Evolutionary conservation across 495 filamentous ascomycete genomes (phyloP), one percentile per base, ranked within the genome.

Genomic region (Aspergillus hancockii): DNA sequence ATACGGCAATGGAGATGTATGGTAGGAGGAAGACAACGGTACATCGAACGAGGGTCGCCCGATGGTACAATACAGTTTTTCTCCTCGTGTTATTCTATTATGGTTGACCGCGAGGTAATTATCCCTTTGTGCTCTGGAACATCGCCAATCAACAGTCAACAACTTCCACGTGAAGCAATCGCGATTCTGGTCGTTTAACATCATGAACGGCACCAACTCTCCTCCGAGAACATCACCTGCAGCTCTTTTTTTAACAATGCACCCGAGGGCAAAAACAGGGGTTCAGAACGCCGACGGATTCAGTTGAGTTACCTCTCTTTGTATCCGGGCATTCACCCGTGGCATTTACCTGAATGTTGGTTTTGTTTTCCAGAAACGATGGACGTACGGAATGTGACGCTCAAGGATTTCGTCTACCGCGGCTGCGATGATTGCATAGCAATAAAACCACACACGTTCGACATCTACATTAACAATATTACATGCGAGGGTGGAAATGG

Each of bases 1-100:
- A 55, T 61, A 83, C 53, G 82, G 82, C 30, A 82, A 82, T 57
- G 81, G 83, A 3, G 83, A 80, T 36, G 79, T 75, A 8, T 78
- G 51, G 80, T 85, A 63, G 56, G 80, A 55, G 67, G 81, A 58
- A 71, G 81, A 71, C 19, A 45, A 60, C 12, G 43, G 43, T 10
- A 47, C 43, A 21, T 21, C 43, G 10, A 47, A 19, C 8, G 4
- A 28, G 4, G 57, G 43, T 10, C 43, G n/a, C 4, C 43, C 43
- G 3, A 47, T 47, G 19, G 43, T 47, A 12, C 10, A 23, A 18
- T 6, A 1, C n/a, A 9, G 3, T 1, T 0, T 19, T 21, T 4
- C 3, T 10, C 4, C n/a, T 8, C n/a, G n/a, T 47, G 43, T 28
- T 28, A 23, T 13, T 47, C 18, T n/a, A n/a, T 22, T 47, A 21